These are phyloP conservation scores for Prunella vulgaris DNA, from an alignment of 257 asterid species.

Conservation along the genomic window DNA sequence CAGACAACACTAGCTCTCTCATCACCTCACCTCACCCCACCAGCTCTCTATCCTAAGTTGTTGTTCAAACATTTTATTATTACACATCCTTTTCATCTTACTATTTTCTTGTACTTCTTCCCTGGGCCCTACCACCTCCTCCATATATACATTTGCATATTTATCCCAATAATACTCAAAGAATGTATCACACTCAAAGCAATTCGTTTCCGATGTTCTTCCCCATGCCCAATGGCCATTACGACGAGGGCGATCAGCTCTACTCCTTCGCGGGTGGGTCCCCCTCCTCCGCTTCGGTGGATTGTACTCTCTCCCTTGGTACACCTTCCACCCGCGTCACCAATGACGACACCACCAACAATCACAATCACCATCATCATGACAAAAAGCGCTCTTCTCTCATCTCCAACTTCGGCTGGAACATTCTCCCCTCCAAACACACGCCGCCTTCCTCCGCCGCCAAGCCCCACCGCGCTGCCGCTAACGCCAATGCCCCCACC, in stretches of 20 bases:
- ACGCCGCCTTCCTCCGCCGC: conserved; percentile 41
- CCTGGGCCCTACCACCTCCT: neutral
- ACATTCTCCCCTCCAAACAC: conserved; percentile 49
- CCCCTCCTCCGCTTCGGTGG: conserved; percentile 59
- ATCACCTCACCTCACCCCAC: neutral
- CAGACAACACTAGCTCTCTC: conserved; percentile 15
- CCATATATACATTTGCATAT: neutral
- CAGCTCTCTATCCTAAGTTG: conserved; percentile 37
- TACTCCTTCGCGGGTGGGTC: conserved; percentile 31
- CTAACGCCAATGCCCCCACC: neutral
- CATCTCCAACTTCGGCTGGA: conserved; percentile 73
- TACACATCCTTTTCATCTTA: conserved; percentile 46
- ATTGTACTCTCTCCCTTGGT: conserved; percentile 87
- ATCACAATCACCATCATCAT: conserved; percentile 11
- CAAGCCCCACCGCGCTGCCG: conserved; percentile 34
- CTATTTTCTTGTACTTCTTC: conserved; percentile 32
- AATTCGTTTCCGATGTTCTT: conserved; percentile 64
- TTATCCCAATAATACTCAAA: neutral
- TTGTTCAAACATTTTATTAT: conserved; percentile 48
- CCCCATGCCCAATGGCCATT: conserved; percentile 35
- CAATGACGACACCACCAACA: neutral
- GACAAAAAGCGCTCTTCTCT: conserved; percentile 56
- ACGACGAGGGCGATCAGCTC: conserved; percentile 34
- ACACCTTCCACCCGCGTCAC: conserved; percentile 79
- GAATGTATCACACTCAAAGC: conserved; percentile 35